Percentiles rank a stretch among this genome's conserved stretches.
Conservation (phyloP, 208 protist species). For the Leishmania tarentolae region DNA sequence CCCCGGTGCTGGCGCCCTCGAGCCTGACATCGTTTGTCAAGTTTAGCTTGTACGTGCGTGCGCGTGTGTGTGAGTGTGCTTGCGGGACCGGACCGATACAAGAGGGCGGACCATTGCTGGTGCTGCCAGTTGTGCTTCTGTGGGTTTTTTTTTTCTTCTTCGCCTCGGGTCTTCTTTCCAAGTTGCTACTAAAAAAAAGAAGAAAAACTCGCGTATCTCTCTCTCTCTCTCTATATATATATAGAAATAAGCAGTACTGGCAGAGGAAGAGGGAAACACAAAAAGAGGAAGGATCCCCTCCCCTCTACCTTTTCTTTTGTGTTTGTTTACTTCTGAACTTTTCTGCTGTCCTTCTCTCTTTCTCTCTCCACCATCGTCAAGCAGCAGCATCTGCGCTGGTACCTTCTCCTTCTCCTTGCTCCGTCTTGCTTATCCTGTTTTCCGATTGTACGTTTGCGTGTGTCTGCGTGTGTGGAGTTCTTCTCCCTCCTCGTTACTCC, state of each 20-base stretch:
- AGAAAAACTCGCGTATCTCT: too few relatives aligned
- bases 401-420: background rate
- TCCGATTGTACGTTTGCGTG: background rate
- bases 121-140: background rate
- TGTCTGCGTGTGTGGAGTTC: background rate
- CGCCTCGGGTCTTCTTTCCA: background rate
- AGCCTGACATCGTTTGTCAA: background rate
- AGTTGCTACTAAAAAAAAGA: background rate
- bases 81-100: background rate
- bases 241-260: background rate
- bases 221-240: too few relatives aligned
- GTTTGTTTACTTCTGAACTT: background rate
- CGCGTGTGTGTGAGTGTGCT: too few relatives aligned
- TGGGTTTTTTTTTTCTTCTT: constrained; percentile 2
- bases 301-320: background rate
- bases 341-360: background rate
- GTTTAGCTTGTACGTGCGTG: background rate
- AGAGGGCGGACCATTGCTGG: background rate
- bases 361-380: background rate
- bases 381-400: constrained; percentile 1
- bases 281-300: background rate
- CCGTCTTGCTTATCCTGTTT: background rate
- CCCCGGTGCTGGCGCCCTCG: too few relatives aligned
- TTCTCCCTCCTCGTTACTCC: background rate
- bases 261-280: background rate